Evolutionary conservation across 208 protist genomes (phyloP).

Genomic region (Leishmania lainsoni): DNA sequence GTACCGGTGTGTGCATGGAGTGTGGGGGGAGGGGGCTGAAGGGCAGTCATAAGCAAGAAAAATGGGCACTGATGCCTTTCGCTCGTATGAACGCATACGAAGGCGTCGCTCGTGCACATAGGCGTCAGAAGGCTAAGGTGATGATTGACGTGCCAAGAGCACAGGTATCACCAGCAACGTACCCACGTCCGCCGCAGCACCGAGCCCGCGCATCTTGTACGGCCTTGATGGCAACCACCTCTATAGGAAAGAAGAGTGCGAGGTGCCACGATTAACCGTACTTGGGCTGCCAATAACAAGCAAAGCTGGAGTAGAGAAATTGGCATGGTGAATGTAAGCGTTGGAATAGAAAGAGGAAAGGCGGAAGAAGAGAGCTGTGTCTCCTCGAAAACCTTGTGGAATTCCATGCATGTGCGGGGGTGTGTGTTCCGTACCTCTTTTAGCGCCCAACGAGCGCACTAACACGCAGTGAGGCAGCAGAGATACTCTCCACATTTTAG

Average conservation of each 20-base stretch:
- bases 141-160: background rate
- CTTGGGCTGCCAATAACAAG: background rate
- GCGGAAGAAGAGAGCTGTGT: background rate
- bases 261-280: constrained; percentile 35
- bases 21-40: background rate
- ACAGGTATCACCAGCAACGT: background rate
- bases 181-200: background rate
- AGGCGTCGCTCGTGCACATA: background rate
- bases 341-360: no score
- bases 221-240: constrained; percentile 36
- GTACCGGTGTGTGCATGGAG: background rate
- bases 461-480: background rate
- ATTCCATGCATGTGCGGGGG: background rate
- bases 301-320: background rate
- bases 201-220: constrained; percentile 7
- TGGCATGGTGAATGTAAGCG: background rate
- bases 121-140: background rate
- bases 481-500: background rate
- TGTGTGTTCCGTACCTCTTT: background rate
- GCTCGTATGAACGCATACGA: no score
- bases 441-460: background rate
- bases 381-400: background rate
- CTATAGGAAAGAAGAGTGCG: constrained; percentile 20
- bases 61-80: background rate
- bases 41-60: background rate